Evolutionary conservation across 768 basidiomycete genomes (phyloP), one percentile per base, ranked within the genome.

Genomic region (Xerocomus brunneocitrinus): DNA sequence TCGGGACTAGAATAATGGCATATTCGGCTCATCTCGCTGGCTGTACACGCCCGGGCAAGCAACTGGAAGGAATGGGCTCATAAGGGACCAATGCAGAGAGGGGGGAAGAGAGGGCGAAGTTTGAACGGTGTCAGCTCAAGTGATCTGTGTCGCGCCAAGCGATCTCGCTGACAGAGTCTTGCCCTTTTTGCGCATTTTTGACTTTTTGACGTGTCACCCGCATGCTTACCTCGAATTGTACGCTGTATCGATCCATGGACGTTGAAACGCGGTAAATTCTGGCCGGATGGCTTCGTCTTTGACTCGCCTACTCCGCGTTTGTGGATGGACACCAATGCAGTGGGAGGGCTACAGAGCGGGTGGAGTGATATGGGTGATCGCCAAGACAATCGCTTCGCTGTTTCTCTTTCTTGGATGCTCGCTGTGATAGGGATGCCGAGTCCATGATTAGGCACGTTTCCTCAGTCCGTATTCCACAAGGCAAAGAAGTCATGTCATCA

Each of bases 1-100:
- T 52, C 40, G 25, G 47, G 25, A 42, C 52, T 50, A 47, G 48
- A 28, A 24, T 10, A 28, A 41, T 40, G 57, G 54, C 4, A 6
- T 39, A 22, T 38, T n/a, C 36, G 27, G 36, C 16, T 38, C 35
- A 19, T 10, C 16, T 44, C 28, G 28, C 43, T 7, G 9, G 27
- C 28, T 30, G 28, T 42, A 19, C 28, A n/a, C 25, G n/a, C 28
- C 43, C 4, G 31, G 25, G 25, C 42, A 5, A 43, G 12, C 43
- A 31, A 16, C 28, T 6, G 4, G 31, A 30, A 44, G 39, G 39
- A 24, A 7, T 22, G 43, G 8, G 27, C 14, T 28, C n/a, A 25
- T 7, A 30, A 30, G 24, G 25, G 5, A 14, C 28, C 28, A 25
- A 14, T 13, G 14, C 5, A 31, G 43, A 30, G 16, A 27, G 7